Evolutionary conservation across 202 grass and related monocot species (phyloP).

Genomic region (Dendrocalamus latiflorus): DNA sequence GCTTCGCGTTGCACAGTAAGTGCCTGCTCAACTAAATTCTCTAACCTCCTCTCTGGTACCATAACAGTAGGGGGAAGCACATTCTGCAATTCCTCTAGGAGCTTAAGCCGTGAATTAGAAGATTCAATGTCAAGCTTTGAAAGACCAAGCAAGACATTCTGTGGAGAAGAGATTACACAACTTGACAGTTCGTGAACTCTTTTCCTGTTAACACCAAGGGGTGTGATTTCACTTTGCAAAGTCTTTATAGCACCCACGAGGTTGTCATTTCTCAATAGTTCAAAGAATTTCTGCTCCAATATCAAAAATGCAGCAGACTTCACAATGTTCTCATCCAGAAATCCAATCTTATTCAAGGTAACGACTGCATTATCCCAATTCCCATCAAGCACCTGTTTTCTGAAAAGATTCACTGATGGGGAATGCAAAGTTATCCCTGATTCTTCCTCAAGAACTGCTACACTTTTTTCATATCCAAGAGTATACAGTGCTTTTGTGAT

Average conservation of each 20-base stretch:
- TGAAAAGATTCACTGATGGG: constrained; percentile 59
- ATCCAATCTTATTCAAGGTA: constrained; percentile 80
- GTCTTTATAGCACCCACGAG: constrained; percentile 65
- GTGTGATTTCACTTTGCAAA: constrained; percentile 70
- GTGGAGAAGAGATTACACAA: constrained; percentile 2
- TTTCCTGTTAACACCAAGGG: constrained; percentile 70
- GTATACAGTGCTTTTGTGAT: too few relatives aligned
- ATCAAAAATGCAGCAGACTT: constrained; percentile 76
- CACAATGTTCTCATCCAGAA: constrained; percentile 54
- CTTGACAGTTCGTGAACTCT: constrained; percentile 70
- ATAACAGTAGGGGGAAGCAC: constrained; percentile 73
- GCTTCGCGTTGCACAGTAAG: constrained; percentile 68
- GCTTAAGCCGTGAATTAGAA: constrained; percentile 52
- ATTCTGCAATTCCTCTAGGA: constrained; percentile 86
- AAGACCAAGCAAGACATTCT: constrained; percentile 51
- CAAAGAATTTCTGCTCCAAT: constrained; percentile 89
- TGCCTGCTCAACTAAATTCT: constrained; percentile 85
- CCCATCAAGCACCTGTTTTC: constrained; percentile 80
- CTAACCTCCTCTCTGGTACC: constrained; percentile 82
- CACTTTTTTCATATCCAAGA: not conserved
- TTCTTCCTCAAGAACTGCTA: constrained; percentile 87
- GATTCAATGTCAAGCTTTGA: constrained; percentile 45
- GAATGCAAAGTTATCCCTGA: constrained; percentile 85
- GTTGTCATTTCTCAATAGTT: constrained; percentile 68
- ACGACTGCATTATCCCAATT: constrained; percentile 71